A percentile compares a stretch with the other conserved stretches of the same genome.
Evolutionary conservation across 805 yeast genomes (phyloP).

Genomic region (Myxozyma mucilagina): DNA sequence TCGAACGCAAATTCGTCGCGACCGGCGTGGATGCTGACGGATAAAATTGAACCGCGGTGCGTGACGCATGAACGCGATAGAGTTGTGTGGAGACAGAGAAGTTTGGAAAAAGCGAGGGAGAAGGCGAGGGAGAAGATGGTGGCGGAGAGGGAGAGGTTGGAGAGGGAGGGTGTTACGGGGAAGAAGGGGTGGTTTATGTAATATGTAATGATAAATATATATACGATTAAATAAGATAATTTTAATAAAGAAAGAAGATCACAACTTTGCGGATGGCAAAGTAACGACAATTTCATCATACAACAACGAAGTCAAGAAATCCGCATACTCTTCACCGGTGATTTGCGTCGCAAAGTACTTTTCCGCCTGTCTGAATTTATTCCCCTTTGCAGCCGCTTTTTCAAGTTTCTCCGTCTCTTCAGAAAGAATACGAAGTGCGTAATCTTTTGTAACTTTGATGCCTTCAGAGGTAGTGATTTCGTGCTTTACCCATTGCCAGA

Average conservation of each 20-base stretch:
- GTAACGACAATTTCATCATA: constrained; percentile 28
- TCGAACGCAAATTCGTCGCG: constrained; percentile 30
- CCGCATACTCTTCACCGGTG: constrained; percentile 60
- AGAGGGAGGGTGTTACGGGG: constrained; percentile 5
- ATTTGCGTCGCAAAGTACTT: constrained; percentile 63
- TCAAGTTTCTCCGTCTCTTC: constrained; percentile 60
- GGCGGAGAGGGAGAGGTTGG: constrained; percentile 18
- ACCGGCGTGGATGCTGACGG: constrained; percentile 31
- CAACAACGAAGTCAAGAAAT: constrained; percentile 58
- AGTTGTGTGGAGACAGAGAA: constrained; percentile 15
- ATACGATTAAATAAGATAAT: neutral
- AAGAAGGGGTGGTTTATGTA: neutral
- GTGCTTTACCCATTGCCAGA: constrained; percentile 75
- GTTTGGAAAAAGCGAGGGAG: constrained; percentile 14
- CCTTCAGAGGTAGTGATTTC: constrained; percentile 60
- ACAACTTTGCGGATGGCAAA: constrained; percentile 23
- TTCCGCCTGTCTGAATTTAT: constrained; percentile 58
- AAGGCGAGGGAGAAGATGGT: constrained; percentile 19
- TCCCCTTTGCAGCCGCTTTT: constrained; percentile 46
- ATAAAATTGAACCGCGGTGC: constrained; percentile 20
- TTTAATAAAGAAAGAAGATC: neutral
- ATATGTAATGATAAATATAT: neutral
- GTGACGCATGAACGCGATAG: constrained; percentile 25
- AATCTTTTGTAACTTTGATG: constrained; percentile 51
- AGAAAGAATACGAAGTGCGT: constrained; percentile 51